Conservation (phyloP, 148 eudicot species). For the Arctostaphylos glauca region DNA sequence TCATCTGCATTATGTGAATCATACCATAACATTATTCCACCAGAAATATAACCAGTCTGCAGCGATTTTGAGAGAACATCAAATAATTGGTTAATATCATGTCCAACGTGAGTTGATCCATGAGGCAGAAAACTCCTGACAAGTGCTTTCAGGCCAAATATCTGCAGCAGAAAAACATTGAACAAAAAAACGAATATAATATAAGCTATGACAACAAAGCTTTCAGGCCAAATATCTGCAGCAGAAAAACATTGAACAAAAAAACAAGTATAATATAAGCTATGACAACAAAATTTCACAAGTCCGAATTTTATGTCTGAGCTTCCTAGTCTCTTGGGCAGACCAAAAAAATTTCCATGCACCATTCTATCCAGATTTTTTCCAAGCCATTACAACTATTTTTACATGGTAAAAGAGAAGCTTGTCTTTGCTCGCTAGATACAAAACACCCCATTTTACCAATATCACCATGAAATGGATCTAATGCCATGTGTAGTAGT, state of each 20-base stretch:
- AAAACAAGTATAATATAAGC: constrained; percentile 2
- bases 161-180: too few species aligned
- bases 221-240: constrained; percentile 81
- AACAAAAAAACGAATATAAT: too few species aligned
- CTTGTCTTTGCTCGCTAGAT: background rate
- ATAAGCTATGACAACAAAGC: too few species aligned
- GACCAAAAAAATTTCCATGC: background rate
- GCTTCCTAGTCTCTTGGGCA: background rate
- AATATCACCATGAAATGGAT: background rate
- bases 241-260: background rate
- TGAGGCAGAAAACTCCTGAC: constrained; percentile 72
- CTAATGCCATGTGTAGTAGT: too few species aligned
- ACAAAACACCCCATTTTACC: background rate
- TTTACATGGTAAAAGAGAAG: background rate
- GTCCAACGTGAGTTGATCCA: constrained; percentile 36
- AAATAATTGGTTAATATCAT: too few species aligned
- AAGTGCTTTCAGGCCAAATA: too few species aligned
- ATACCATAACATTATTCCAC: constrained; percentile 54
- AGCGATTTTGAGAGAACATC: too few species aligned
- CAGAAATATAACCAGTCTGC: too few species aligned
- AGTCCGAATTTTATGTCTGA: background rate
- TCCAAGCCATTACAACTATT: background rate
- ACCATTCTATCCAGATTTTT: background rate
- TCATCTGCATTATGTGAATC: constrained; percentile 3
- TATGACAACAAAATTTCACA: background rate